Percentiles rank a stretch among this genome's conserved stretches.
phyloP scores from a whole-genome alignment of 805 yeast species.

The Kazachstania taianensis region DNA sequence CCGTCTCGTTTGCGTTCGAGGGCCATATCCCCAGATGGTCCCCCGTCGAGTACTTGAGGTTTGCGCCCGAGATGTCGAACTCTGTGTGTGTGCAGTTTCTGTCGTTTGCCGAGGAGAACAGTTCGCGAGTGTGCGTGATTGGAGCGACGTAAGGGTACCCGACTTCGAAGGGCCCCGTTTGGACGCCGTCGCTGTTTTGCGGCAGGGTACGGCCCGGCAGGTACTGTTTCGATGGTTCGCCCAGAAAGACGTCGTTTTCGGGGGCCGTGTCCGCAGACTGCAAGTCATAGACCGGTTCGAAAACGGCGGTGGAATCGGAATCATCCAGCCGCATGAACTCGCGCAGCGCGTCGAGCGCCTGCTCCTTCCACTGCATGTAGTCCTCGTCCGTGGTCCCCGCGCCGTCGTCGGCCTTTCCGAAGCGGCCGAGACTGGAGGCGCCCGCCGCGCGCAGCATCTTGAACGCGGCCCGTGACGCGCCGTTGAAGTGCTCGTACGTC shows the following conservation, averaged over 20 bases:
- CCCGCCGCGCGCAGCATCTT: constrained; percentile 49
- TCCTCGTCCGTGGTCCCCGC: constrained; percentile 92
- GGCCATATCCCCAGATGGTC: constrained; percentile 96
- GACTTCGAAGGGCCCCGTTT: constrained; percentile 73
- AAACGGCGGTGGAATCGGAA: constrained; percentile 50
- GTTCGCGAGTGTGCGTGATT: constrained; percentile 51
- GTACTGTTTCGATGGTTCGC: constrained; percentile 68
- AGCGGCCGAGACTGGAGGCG: constrained; percentile 59
- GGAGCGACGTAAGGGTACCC: constrained; percentile 78
- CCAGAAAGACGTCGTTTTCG: constrained; percentile 49
- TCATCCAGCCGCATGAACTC: constrained; percentile 61
- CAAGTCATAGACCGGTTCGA: constrained; percentile 56
- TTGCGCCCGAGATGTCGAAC: constrained; percentile 67
- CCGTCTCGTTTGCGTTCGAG: constrained; percentile 69
- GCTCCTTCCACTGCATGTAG: constrained; percentile 86
- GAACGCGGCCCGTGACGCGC: constrained; percentile 57
- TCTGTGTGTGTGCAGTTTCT: constrained; percentile 89
- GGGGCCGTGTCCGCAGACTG: constrained; percentile 31
- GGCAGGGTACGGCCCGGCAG: constrained; percentile 31
- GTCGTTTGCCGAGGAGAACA: constrained; percentile 45
- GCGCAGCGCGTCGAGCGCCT: constrained; percentile 55
- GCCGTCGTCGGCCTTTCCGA: constrained; percentile 94
- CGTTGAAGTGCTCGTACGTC: constrained; percentile 86
- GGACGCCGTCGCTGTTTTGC: constrained; percentile 27
- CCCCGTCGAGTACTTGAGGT: constrained; percentile 83